These are phyloP conservation scores for Pleurotus eryngii DNA, from an alignment of 768 basidiomycete genomes.

Conservation along the genomic window DNA sequence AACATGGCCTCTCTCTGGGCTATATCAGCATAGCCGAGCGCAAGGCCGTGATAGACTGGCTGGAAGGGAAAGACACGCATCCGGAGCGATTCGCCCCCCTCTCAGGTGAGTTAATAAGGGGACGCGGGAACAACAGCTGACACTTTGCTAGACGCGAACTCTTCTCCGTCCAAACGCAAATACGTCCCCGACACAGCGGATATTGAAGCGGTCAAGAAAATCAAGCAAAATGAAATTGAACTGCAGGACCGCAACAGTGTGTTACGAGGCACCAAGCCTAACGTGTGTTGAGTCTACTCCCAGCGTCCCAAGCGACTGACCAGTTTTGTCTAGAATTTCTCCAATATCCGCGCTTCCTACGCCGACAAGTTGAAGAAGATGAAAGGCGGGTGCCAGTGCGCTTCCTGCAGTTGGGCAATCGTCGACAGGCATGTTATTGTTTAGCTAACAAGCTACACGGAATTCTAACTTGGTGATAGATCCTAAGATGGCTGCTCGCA, in stretches of 20 bases:
- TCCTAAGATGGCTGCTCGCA: slow-evolving; percentile 60
- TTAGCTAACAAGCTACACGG: not conserved
- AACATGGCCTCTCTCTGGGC: slow-evolving; percentile 66
- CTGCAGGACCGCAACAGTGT: slow-evolving; percentile 81
- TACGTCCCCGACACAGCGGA: slow-evolving; percentile 80
- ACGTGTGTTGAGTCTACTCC: slow-evolving; percentile 48
- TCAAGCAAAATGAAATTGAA: slow-evolving; percentile 73
- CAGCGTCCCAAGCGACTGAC: not conserved
- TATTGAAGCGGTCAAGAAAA: slow-evolving; percentile 82
- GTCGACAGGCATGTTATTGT: slow-evolving; percentile 13
- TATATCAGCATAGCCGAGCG: slow-evolving; percentile 88
- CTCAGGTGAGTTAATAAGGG: slow-evolving; percentile 23
- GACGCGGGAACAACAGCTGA: too few relatives aligned
- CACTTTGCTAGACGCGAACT: slow-evolving; percentile 19
- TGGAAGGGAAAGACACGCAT: slow-evolving; percentile 55
- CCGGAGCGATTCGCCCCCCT: slow-evolving; percentile 51
- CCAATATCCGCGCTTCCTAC: slow-evolving; percentile 60
- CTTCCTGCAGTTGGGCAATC: slow-evolving; percentile 37
- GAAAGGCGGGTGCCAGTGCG: slow-evolving; percentile 51
- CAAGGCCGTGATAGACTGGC: slow-evolving; percentile 82
- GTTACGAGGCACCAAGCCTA: slow-evolving; percentile 77
- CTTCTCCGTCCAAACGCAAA: slow-evolving; percentile 63
- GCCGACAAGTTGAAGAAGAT: slow-evolving; percentile 77
- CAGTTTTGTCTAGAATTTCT: slow-evolving; percentile 67
- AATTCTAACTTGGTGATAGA: slow-evolving; percentile 28